Evolutionary conservation across 129 eudicot species (phyloP), one percentile per base, ranked within the genome.

Genomic region (Centaurea solstitialis): DNA sequence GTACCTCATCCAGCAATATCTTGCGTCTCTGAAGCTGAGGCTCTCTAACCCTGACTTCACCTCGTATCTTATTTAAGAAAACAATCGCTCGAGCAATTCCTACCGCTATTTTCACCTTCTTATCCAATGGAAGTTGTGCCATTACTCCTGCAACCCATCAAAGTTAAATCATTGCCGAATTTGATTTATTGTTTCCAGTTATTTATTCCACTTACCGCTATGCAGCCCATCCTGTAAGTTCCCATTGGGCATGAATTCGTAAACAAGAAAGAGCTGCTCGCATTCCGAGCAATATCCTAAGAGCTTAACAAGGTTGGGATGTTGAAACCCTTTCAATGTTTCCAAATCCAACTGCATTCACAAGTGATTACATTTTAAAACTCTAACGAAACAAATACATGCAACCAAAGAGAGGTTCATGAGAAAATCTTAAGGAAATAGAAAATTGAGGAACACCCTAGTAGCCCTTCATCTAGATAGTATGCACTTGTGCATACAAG

Each of bases 241-340:
- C 70, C 93, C 94, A 37, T 93, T 87, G 13, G 90, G 81, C 87
- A 92, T 91, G 70, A 89, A 92, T 73, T 92, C 94, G n/a, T 92
- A 90, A 35, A 86, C 97, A 57, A 92, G 94, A 35, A 92, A 78
- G 79, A 93, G 80, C 39, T 86, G 88, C 70, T 90, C 94, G 69
- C 85, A 94, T 80, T 92, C 94, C n/a, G 83, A 84, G 84, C 97
- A 92, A 61, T 90, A 92, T 40, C 97, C 97, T 50, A 92, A 90
- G 39, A 92, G 88, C 87, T 90, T 90, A 38, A 92, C 93, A 24
- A 92, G 93, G 81, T 90, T 90, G 10, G 90, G 94, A 85, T 92
- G 94, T 72, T 83, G 93, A 87, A 90, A 89, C 78, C 85, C 88
- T 40, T 89, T 90, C 30, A 92, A 88, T 72, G 90, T 86, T 80